A percentile compares a stretch with the other conserved stretches of the same genome.
phyloP scores from a whole-genome alignment of 176 grass and related monocot genomes.

The Hsuehochloa calcarea region DNA sequence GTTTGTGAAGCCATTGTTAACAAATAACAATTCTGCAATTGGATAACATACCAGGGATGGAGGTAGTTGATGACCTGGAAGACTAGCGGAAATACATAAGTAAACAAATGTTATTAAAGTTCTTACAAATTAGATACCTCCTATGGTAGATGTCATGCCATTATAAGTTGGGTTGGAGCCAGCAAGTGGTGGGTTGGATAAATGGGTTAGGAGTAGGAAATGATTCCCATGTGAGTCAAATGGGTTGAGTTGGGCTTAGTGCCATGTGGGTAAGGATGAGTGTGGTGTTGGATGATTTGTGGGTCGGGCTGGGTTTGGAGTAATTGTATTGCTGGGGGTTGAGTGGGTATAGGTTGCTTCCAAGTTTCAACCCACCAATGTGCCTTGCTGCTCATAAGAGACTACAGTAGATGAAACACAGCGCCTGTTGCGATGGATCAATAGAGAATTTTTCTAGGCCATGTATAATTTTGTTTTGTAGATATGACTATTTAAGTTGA shows the following conservation, averaged over 20 bases:
- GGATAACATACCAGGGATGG: not conserved
- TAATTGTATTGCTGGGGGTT: not conserved
- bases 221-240: not conserved
- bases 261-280: not conserved
- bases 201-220: not conserved
- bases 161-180: not conserved
- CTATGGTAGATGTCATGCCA: not conserved
- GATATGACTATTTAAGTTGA: not conserved
- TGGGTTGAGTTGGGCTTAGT: too few species aligned
- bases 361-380: not conserved
- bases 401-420: not conserved
- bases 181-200: not conserved
- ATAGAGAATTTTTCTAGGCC: not conserved
- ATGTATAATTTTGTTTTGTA: not conserved
- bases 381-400: not conserved
- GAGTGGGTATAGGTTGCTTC: not conserved
- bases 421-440: not conserved
- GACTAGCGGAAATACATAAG: not conserved
- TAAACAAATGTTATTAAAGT: not conserved
- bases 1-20: conserved; percentile 4
- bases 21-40: not conserved
- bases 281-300: not conserved
- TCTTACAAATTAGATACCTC: not conserved
- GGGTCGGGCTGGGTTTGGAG: not conserved
- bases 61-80: not conserved